Base-by-base conservation (phyloP, 2,329 filamentous ascomycete genomes). In the Hirsutella minnesotensis region DNA sequence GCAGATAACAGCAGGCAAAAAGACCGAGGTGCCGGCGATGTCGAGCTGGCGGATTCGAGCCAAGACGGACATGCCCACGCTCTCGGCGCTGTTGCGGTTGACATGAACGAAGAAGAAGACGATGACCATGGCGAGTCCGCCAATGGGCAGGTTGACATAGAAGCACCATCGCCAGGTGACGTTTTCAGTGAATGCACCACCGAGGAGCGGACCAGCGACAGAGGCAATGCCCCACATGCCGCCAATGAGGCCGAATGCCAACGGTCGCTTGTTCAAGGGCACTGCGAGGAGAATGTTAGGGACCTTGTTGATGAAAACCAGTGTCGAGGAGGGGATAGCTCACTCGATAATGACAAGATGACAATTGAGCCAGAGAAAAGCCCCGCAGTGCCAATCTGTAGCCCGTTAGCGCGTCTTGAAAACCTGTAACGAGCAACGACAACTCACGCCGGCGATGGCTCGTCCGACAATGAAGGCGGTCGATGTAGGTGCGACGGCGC, bases 211-310 rank as follows among this genome's bases (percentile, higher is more conserved):
- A 0, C 70, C 72, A 3, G 66, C 65, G 7, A 74, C 69, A 22
- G 60, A 64, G 35, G 72, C 72, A 40, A 79, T 65, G 15, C 74
- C 75, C 58, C 70, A 78, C 63, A 77, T 73, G 39, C 65, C 70
- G 12, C 70, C 70, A 36, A 77, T 64, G 36, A 76, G 55, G 22
- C 73, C 74, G 42, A 75, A 74, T 20, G 70, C 73, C 24, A 73
- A 56, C 9, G 69, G 75, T 24, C 75, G 63, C 50, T 74, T 71
- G 9, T 66, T 57, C 9, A 79, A 63, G 5, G 75, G 74, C 39
- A 78, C 69, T 62, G 12, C 2, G 8, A 3, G n/a, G n/a, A n/a
- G 22, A 18, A 41, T 49, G 42, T 47, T 19, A 44, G 24, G 7
- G 24, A 7, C 7, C 24, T 27, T 7, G 24, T 12, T 7, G 24